Percentiles rank a stretch among this genome's conserved stretches.
phyloP scores from a whole-genome alignment of 495 filamentous ascomycete species.

The Tuber brumale region DNA sequence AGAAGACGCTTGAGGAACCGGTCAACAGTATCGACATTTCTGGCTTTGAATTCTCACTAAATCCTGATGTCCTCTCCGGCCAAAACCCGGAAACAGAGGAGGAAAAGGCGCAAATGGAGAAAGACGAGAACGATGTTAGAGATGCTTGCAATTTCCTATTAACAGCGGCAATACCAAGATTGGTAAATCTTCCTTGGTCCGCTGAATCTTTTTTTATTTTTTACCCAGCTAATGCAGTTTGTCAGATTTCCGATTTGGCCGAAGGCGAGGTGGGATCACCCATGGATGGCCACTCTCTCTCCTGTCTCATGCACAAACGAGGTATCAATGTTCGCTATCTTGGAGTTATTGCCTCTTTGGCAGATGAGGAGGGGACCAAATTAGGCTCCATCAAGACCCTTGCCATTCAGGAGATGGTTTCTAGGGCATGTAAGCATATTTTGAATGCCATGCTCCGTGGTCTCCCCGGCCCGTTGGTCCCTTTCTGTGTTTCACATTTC shows the following conservation, averaged over 20 bases:
- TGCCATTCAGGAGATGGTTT: constrained; percentile 83
- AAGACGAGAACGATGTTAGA: constrained; percentile 84
- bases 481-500: constrained; percentile 74
- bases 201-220: too few relatives aligned
- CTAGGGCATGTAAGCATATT: constrained; percentile 89
- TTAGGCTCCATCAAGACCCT: constrained; percentile 69
- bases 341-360: constrained; percentile 67
- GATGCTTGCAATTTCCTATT: constrained; percentile 73
- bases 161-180: constrained; percentile 63
- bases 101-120: constrained; percentile 74
- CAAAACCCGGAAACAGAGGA: constrained; percentile 83
- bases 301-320: constrained; percentile 85
- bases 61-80: constrained; percentile 92
- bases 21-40: constrained; percentile 69
- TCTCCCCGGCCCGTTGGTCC: constrained; percentile 68
- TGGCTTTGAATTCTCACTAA: constrained; percentile 77
- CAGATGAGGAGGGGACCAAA: constrained; percentile 60
- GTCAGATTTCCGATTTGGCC: constrained; percentile 69
- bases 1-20: constrained; percentile 39
- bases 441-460: constrained; percentile 70
- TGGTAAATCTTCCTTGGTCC: constrained; percentile 42
- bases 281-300: constrained; percentile 91
- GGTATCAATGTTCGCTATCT: constrained; percentile 97
- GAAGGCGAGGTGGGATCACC: constrained; percentile 94
- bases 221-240: constrained; percentile 21